Evolutionary conservation across 148 eudicot species (phyloP).

Genomic region (Dysphania ambrosioides): DNA sequence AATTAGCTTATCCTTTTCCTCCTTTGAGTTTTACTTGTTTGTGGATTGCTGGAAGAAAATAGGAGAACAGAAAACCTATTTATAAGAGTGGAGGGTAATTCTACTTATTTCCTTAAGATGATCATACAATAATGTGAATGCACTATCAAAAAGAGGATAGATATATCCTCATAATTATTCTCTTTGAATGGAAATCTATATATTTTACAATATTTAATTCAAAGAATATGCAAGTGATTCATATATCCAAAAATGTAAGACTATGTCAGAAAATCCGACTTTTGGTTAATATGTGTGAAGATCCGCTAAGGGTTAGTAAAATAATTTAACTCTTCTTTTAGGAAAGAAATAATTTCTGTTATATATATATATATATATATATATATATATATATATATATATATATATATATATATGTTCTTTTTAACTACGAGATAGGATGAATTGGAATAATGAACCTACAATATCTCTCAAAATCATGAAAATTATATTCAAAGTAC

Average conservation of each 20-base stretch:
- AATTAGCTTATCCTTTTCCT: not conserved
- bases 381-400: no score
- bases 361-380: no score
- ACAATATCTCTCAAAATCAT: not conserved
- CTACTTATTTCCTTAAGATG: not conserved
- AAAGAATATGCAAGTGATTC: slow-evolving; percentile 16
- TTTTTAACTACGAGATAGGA: not conserved
- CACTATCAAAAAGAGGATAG: not conserved
- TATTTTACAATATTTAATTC: not conserved
- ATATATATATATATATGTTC: no score
- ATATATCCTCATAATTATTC: not conserved
- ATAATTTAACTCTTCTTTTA: not conserved
- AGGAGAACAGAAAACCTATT: slow-evolving; percentile 28
- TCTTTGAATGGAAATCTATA: not conserved
- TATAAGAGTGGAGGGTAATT: slow-evolving; percentile 16
- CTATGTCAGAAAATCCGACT: not conserved
- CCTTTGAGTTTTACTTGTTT: not conserved
- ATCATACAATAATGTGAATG: not conserved
- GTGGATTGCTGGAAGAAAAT: slow-evolving; percentile 4
- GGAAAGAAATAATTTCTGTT: not conserved
- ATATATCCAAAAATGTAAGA: not conserved
- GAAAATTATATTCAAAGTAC: no score
- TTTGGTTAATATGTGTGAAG: not conserved
- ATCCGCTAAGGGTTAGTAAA: not conserved
- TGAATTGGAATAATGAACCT: slow-evolving; percentile 2